Conservation (phyloP, 2,329 filamentous ascomycete species). For the Cercospora sp. region DNA sequence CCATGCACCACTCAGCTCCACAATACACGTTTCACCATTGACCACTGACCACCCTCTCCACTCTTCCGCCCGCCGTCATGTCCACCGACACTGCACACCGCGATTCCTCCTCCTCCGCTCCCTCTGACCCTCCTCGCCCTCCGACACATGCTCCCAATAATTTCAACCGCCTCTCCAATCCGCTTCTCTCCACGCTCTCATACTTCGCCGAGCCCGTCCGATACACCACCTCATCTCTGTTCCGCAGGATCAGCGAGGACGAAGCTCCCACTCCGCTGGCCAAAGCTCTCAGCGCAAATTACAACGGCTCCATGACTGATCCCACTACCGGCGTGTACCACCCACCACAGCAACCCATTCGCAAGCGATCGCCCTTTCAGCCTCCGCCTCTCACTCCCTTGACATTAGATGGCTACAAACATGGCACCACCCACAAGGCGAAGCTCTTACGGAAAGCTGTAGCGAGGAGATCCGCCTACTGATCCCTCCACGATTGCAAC, state of each 20-base stretch:
- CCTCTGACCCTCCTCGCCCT: constrained; percentile 12
- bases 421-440: constrained; percentile 59
- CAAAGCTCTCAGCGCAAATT: constrained; percentile 41
- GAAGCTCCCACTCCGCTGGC: constrained; percentile 42
- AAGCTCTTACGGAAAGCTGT: constrained; percentile 70
- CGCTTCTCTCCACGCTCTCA: constrained; percentile 38
- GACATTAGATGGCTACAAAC: constrained; percentile 65
- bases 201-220: constrained; percentile 54
- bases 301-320: constrained; percentile 42
- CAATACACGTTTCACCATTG: not conserved
- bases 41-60: not conserved
- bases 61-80: constrained; percentile 1
- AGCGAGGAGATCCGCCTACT: constrained; percentile 93
- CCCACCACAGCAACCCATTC: constrained; percentile 50
- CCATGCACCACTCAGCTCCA: not conserved
- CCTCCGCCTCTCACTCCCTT: constrained; percentile 86
- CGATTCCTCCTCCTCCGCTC: constrained; percentile 7
- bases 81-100: not conserved
- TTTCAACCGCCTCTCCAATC: constrained; percentile 7
- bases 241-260: constrained; percentile 51
- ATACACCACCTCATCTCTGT: constrained; percentile 51
- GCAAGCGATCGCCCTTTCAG: constrained; percentile 75
- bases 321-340: constrained; percentile 57
- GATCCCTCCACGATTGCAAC: constrained; percentile 80
- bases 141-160: constrained; percentile 10